Base-by-base conservation (phyloP, 768 basidiomycete genomes). In the Nidularia pulvinata region DNA sequence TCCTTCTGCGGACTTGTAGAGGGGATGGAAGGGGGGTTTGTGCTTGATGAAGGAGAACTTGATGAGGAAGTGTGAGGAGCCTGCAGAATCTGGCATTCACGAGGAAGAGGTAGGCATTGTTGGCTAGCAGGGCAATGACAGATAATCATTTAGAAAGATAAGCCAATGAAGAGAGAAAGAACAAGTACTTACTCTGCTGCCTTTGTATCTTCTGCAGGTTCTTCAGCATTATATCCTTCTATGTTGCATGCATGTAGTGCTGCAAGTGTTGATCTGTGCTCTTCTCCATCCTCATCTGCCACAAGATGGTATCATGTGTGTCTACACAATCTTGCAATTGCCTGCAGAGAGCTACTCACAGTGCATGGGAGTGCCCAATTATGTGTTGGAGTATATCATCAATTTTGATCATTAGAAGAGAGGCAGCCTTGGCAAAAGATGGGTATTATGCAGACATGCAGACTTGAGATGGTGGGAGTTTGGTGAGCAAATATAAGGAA, bases 51-150 rank as follows among this genome's bases (percentile, higher is more conserved):
- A 66, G 7, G 19, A 19, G 19, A 83, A 80, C 57, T 90, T 86
- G 69, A 93, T 92, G 1, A 19, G 19, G 19, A 19, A 19, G 19
- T 19, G 84, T 80, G 49, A 95, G 70, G 32, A 97, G 85, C 67
- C 96, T 96, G 62, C 94, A 88, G 33, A 91, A 88, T 72, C 96
- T 91, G 0, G 91, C 88, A 73, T 99, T 99, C 65, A 95, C 96
- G 56, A 94, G 78, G 62, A 98, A 77, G 61, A 98, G 87, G 13
- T 98, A 82, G 69, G 98, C 92, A 51, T 80, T 80, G 46, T 89
- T 83, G 19, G 93, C 93, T 90, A 55, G 6, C n/a, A 46, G 7
- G 42, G 33, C 19, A 19, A 19, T 19, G 19, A 19, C 19, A 19
- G 19, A 35, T 22, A 25, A 14, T 33, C 6, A 47, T 51, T 47